Evolutionary conservation across 257 asterid species (phyloP).

Genomic region (Verbena officinalis): DNA sequence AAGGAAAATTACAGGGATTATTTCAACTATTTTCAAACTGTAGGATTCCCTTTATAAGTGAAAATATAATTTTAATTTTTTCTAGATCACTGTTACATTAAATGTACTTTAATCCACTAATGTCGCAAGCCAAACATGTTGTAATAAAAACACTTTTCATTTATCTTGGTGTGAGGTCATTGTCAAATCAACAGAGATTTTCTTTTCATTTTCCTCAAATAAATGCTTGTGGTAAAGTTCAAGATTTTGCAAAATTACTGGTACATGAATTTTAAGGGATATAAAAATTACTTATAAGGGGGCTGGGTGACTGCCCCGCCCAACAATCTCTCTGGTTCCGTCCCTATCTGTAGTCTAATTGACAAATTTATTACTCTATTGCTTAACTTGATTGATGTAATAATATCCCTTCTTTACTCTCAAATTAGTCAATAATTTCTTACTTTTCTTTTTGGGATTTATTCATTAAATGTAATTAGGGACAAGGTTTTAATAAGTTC

Average conservation of each 20-base stretch:
- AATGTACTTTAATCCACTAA: constrained; percentile 30
- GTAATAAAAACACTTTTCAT: constrained; percentile 16
- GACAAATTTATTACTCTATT: constrained; percentile 25
- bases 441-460: neutral
- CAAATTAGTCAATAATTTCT: no score
- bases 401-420: constrained; percentile 16
- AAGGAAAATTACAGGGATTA: constrained; percentile 26
- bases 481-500: neutral
- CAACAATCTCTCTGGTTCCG: constrained; percentile 7
- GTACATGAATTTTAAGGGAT: no score
- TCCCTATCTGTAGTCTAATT: constrained; percentile 31
- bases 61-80: constrained; percentile 1
- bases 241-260: no score
- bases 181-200: constrained; percentile 26
- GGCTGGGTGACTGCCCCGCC: no score
- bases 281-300: no score
- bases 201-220: neutral
- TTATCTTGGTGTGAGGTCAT: constrained; percentile 41
- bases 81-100: constrained; percentile 29
- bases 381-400: constrained; percentile 29
- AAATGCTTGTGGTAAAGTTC: constrained; percentile 21
- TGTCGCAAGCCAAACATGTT: constrained; percentile 26
- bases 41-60: constrained; percentile 29
- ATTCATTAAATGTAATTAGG: neutral
- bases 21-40: constrained; percentile 16